Conservation (phyloP, 306 rosid genomes). For the Cajanus cajan region DNA sequence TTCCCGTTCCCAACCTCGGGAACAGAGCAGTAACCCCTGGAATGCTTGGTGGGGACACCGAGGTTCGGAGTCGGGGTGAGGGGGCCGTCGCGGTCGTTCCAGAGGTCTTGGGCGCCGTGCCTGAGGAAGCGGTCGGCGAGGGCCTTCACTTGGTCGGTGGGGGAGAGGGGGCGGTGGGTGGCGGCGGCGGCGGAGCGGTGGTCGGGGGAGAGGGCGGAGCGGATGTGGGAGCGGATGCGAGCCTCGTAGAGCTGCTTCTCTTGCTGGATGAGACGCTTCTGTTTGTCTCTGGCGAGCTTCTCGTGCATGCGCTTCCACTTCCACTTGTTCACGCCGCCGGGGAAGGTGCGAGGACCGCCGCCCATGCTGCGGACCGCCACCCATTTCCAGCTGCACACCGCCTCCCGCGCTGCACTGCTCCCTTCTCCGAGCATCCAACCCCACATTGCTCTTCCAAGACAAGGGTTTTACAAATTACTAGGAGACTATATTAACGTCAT, state of each 20-base stretch:
- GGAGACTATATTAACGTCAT: too few relatives aligned
- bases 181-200: conserved; percentile 35
- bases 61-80: background rate
- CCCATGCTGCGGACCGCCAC: conserved; percentile 64
- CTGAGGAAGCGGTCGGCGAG: conserved; percentile 81
- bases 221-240: conserved; percentile 82
- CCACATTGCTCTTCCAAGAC: conserved; percentile 47
- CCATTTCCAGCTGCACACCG: conserved; percentile 35
- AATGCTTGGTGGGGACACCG: conserved; percentile 31
- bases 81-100: conserved; percentile 83
- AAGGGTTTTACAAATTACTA: conserved; percentile 1
- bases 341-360: conserved; percentile 93
- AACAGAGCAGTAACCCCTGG: conserved; percentile 50
- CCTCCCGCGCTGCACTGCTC: conserved; percentile 36
- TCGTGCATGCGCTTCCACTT: conserved; percentile 99
- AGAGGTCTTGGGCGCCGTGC: conserved; percentile 75
- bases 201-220: conserved; percentile 54
- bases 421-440: conserved; percentile 46
- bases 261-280: conserved; percentile 61
- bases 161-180: conserved; percentile 59
- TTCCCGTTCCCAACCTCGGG: conserved; percentile 31
- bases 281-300: conserved; percentile 78
- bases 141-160: conserved; percentile 59
- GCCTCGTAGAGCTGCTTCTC: conserved; percentile 87
- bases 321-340: conserved; percentile 92